Conservation (phyloP, 2,329 filamentous ascomycete species). For the Massarina eburnea region DNA sequence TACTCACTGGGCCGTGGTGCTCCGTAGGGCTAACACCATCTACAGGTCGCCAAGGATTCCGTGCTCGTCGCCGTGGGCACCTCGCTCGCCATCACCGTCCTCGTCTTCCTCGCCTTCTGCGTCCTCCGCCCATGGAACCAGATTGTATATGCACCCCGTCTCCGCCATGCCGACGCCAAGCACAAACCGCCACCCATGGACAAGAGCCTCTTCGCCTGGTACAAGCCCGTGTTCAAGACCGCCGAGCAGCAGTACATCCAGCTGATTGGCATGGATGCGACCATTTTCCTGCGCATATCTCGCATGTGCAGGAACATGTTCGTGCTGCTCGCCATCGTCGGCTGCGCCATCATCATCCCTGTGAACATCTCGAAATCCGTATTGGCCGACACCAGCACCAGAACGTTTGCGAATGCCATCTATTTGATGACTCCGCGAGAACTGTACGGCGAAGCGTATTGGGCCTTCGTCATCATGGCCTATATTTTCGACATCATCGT, state of each 20-base stretch:
- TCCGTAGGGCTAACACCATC: conserved; percentile 13
- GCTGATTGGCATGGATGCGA: conserved; percentile 88
- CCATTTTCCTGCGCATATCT: conserved; percentile 83
- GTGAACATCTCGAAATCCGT: conserved; percentile 61
- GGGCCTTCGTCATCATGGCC: conserved; percentile 61
- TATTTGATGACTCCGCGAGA: conserved; percentile 46
- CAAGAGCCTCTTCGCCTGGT: conserved; percentile 86
- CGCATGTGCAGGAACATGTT: conserved; percentile 95
- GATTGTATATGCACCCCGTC: conserved; percentile 89
- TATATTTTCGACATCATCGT: conserved; percentile 74
- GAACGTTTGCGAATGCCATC: conserved; percentile 16
- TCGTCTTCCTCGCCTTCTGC: conserved; percentile 81
- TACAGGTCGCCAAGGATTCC: conserved; percentile 61
- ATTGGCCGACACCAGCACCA: conserved; percentile 11
- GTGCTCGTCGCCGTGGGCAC: conserved; percentile 78
- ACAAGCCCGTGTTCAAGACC: conserved; percentile 74
- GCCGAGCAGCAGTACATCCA: conserved; percentile 76
- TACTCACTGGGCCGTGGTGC: neutral
- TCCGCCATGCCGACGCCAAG: conserved; percentile 88
- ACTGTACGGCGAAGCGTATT: conserved; percentile 54
- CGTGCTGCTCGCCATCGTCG: conserved; percentile 68
- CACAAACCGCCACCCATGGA: conserved; percentile 85
- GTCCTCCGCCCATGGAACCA: conserved; percentile 88
- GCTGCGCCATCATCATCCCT: conserved; percentile 77
- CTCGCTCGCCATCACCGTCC: conserved; percentile 72